Evolutionary conservation across 257 asterid species (phyloP), one percentile per base, ranked within the genome.

Genomic region (Knoxia roxburghii): DNA sequence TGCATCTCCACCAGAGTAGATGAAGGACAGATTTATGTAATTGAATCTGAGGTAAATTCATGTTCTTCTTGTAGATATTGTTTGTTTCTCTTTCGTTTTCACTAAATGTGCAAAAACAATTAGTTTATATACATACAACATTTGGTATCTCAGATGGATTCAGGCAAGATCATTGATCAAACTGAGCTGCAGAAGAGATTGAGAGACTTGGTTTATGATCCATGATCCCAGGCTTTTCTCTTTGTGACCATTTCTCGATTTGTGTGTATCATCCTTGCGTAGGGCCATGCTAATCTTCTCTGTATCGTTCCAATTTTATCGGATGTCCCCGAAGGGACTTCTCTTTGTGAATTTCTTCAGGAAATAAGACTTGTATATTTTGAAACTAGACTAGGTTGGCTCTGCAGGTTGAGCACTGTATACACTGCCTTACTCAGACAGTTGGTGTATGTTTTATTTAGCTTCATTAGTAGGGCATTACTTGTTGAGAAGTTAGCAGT

Each of bases 1-100:
- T 73, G 78, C 50, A 53, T 35, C 58, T 77, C 78, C 54, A 30
- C 67, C 33, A 61, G 30, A 46, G 48, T 56, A 18, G 33, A 73
- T 69, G 56, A 40, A 59, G 68, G 48, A 15, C 53, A 26, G 9
- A 55, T 65, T 65, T 73, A 68, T 52, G 60, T 43, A 30, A 65
- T 77, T 54, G 58, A 59, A 33, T 54, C 67, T 61, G 55, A 77
- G 78, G 78, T 77, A 11, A 10, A n/a, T 6, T 6, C 2, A 2
- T 10, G 27, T 60, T 18, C 20, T 20, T 35, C 9, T 59, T 20
- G 18, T 18, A 33, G 46, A 35, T 61, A 37, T 3, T 61, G 27
- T 32, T 64, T 1, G 24, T 17, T 18, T 55, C 45, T 10, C 24
- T 15, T 41, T 29, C 11, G 17, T 13, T 49, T 33, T 37, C 33